Conservation (phyloP, 768 basidiomycete species). For the Mycena latifolia region DNA sequence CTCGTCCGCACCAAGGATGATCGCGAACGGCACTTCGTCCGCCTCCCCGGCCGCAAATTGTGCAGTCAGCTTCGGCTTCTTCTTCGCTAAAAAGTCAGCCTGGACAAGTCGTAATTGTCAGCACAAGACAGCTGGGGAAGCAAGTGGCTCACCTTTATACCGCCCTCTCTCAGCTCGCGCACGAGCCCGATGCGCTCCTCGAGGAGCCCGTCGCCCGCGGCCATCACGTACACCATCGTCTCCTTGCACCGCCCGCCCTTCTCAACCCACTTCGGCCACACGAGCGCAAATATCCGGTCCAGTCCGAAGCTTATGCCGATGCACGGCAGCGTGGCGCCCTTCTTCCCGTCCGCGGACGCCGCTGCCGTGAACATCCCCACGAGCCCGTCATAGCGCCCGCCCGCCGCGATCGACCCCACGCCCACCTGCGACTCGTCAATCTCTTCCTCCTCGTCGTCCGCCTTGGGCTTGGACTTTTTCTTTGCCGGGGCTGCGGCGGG, state of each 20-base stretch:
- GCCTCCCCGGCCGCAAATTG: slow-evolving; percentile 94
- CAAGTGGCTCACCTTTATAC: slow-evolving; percentile 78
- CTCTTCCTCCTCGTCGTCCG: slow-evolving; percentile 66
- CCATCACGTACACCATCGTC: slow-evolving; percentile 95
- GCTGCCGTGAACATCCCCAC: slow-evolving; percentile 92
- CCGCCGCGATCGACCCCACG: slow-evolving; percentile 99
- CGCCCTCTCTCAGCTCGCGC: slow-evolving; percentile 84
- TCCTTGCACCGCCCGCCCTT: slow-evolving; percentile 86
- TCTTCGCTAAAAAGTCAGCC: slow-evolving; percentile 95
- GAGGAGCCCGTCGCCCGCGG: slow-evolving; percentile 89
- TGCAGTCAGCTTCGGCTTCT: slow-evolving; percentile 86
- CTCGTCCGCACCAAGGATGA: slow-evolving; percentile 93
- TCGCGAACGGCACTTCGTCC: slow-evolving; percentile 93
- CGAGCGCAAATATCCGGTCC: slow-evolving; percentile 91
- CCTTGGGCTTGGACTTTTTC: slow-evolving; percentile 55
- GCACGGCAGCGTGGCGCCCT: slow-evolving; percentile 79
- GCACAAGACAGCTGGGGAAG: neutral
- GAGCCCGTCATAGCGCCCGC: slow-evolving; percentile 95
- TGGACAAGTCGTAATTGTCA: slow-evolving; percentile 44
- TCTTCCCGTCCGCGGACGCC: slow-evolving; percentile 81
- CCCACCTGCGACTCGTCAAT: slow-evolving; percentile 94
- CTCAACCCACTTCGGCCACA: slow-evolving; percentile 90
- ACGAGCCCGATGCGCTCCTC: slow-evolving; percentile 87
- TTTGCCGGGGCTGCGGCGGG: slow-evolving; percentile 45
- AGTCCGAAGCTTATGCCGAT: slow-evolving; percentile 94